A percentile compares a stretch with the other conserved stretches of the same genome.
Conservation (phyloP, 306 rosid species). For the Cicer pinnatifidum region DNA sequence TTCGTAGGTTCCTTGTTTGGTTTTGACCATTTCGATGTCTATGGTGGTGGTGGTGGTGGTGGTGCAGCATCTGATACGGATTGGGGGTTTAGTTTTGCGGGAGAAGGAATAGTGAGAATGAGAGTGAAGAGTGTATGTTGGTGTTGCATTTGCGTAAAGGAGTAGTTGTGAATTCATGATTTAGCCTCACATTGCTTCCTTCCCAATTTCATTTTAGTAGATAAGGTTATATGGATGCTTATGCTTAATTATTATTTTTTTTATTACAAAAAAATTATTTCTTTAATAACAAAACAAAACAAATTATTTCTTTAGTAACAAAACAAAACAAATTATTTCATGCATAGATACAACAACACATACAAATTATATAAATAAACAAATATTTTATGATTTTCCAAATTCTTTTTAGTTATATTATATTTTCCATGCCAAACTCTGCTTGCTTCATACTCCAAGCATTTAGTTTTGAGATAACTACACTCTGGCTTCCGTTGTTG, state of each 20-base stretch:
- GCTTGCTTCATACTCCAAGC: slow-evolving; percentile 32
- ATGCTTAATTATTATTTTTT: no score
- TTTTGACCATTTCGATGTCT: slow-evolving; percentile 85
- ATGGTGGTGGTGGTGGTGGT: slow-evolving; percentile 34
- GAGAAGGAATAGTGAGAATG: background rate
- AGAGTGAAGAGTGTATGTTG: slow-evolving; percentile 11
- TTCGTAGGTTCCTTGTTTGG: slow-evolving; percentile 63
- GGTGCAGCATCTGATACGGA: background rate
- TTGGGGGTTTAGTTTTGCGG: background rate
- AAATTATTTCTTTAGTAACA: background rate
- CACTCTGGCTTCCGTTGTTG: slow-evolving; percentile 11
- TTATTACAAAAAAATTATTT: no score
- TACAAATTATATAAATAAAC: background rate
- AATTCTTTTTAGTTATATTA: background rate
- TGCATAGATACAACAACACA: background rate
- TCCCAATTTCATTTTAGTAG: background rate
- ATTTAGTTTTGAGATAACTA: background rate
- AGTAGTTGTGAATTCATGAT: background rate
- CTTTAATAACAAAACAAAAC: no score
- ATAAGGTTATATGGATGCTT: background rate
- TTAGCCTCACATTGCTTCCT: slow-evolving; percentile 10
- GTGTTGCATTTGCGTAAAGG: background rate
- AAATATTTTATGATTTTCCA: background rate
- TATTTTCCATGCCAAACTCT: background rate
- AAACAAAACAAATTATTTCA: background rate